Conservation (phyloP, 2,329 filamentous ascomycete genomes). For the Eutypa lata region DNA sequence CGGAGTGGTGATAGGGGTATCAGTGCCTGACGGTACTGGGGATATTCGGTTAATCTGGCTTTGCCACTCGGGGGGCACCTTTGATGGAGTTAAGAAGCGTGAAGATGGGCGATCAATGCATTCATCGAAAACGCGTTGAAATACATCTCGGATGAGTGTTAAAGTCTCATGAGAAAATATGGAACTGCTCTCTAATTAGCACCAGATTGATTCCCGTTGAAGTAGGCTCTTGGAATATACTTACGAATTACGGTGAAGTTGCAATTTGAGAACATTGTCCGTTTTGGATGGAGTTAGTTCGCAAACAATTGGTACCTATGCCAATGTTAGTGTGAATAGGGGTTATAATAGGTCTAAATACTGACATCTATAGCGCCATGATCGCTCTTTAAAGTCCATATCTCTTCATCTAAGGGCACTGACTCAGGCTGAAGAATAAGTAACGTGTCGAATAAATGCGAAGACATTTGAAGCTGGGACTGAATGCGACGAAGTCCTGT, state of each 20-base stretch:
- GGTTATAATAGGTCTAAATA: constrained; percentile 3
- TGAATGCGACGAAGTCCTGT: constrained; percentile 73
- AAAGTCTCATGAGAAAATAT: constrained; percentile 18
- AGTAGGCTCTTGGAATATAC: constrained; percentile 12
- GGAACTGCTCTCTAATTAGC: constrained; percentile 18
- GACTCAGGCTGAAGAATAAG: constrained; percentile 71
- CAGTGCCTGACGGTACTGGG: constrained; percentile 4
- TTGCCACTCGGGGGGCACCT: constrained; percentile 16
- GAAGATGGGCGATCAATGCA: constrained; percentile 29
- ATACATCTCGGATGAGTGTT: constrained; percentile 24
- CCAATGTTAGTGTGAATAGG: constrained; percentile 13
- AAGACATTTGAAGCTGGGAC: constrained; percentile 37
- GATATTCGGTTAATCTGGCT: constrained; percentile 21
- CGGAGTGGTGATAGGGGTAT: not conserved
- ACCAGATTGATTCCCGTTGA: not conserved
- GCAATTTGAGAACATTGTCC: constrained; percentile 52
- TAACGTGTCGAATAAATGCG: constrained; percentile 73
- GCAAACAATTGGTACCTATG: constrained; percentile 66
- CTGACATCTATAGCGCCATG: constrained; percentile 65
- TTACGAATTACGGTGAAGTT: constrained; percentile 60
- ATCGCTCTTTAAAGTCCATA: constrained; percentile 59
- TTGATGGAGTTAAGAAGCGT: constrained; percentile 10
- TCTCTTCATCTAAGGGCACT: constrained; percentile 49
- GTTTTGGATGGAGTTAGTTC: constrained; percentile 61
- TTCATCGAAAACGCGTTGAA: constrained; percentile 20